Base-by-base conservation (phyloP, 805 yeast genomes). In the Maudiozyma pseudohumilis region DNA sequence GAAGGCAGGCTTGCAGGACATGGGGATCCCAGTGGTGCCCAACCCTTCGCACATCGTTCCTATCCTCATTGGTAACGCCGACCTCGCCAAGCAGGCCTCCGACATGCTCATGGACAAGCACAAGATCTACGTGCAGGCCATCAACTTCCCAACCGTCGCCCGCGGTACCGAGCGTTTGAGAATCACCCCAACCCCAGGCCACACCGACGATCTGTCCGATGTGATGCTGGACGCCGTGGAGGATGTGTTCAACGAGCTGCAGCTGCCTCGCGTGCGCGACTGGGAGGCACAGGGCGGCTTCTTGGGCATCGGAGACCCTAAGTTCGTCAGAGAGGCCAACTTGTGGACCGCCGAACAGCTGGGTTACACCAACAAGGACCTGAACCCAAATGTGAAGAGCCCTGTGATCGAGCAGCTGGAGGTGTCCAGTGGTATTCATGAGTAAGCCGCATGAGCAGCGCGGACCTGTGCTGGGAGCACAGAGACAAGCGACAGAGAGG, bases 131-230 rank as follows among this genome's bases (percentile, higher is more conserved):
- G 98, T 94, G 32, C 99, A 92, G 67, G 96, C 97, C 33, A 92
- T 92, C 61, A 92, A 92, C 68, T 92, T 81, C 77, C 99, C 99
- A 43, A 92, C 98, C 18, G 98, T 92, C 43, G 80, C 96, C 15
- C 77, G 82, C 49, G 98, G 98, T 43, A 80, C 87, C 47, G 99
- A 92, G 67, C 79, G 98, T 60, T 75, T 92, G 53, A 79, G 99
- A 65, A 77, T 92, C 56, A 92, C 99, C n/a, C 97, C 99, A 39
- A 88, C 98, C 29, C 99, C 99, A 26, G 96, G 96, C 38, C 99
- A 92, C 60, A 74, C 77, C 15, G 70, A 76, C 41, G 83, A 79
- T 40, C 69, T 85, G 35, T 72, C 89, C 37, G 85, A 87, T 57
- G 70, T 76, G 47, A 72, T 92, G 49, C 70, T 92, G 38, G 74